Percentiles rank a stretch among this genome's conserved stretches.
These are phyloP conservation scores for Ceratorhiza oryzae-sativae DNA, from an alignment of 1,284 basidiomycete genomes.

Conservation along the genomic window DNA sequence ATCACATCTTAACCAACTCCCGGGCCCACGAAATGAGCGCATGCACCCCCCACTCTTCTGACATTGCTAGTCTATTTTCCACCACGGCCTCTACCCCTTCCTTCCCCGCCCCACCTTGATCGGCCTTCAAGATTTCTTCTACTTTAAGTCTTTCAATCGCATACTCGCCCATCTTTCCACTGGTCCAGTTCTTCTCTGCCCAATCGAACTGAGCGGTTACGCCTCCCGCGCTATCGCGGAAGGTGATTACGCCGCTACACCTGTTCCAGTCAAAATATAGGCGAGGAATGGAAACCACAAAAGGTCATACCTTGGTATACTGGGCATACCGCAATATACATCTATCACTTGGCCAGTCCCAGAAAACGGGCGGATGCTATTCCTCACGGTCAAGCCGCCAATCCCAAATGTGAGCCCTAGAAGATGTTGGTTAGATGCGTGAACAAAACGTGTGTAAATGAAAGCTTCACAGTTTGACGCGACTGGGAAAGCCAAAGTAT, in stretches of 20 bases:
- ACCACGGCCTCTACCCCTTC: background rate
- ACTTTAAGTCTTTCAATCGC: conserved; percentile 1
- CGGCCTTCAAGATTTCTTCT: background rate
- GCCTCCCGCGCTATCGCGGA: conserved; percentile 4
- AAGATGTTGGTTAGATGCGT: too few relatives aligned
- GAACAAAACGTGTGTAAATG: too few relatives aligned
- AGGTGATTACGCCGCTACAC: conserved; percentile 25
- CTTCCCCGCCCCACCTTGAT: background rate
- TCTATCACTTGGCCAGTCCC: conserved; percentile 21
- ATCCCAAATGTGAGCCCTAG: conserved; percentile 28
- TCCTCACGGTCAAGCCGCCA: background rate
- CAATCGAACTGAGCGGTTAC: conserved; percentile 25
- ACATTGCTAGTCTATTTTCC: background rate
- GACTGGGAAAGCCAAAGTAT: background rate
- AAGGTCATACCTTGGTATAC: conserved; percentile 25
- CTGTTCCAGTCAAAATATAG: background rate
- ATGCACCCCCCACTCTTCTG: background rate
- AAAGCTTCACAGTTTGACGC: conserved; percentile 22
- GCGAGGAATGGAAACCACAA: background rate
- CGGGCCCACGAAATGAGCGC: background rate
- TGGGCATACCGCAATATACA: conserved; percentile 19
- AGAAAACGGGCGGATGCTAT: background rate
- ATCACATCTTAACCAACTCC: background rate
- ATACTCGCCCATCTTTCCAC: conserved; percentile 10
- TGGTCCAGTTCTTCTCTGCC: conserved; percentile 33